A percentile compares a stretch with the other conserved stretches of the same genome.
Conservation (phyloP, 495 filamentous ascomycete genomes). For the Talaromyces thailandensis region DNA sequence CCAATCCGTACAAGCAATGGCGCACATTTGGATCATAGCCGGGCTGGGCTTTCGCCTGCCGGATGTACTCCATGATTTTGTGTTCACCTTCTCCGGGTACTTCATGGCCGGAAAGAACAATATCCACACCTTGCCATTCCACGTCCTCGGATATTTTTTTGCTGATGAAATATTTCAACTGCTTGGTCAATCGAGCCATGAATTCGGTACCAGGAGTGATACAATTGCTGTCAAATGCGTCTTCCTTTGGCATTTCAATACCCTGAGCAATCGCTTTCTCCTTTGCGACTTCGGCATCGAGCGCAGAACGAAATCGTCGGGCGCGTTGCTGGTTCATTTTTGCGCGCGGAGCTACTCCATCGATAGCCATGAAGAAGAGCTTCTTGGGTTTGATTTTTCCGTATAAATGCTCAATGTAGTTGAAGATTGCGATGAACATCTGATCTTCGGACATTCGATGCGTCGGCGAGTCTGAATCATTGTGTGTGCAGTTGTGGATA, state of each 20-base stretch:
- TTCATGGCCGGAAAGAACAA: conserved; percentile 95
- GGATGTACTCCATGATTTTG: conserved; percentile 99
- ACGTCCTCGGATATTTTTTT: conserved; percentile 96
- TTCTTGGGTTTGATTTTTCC: conserved; percentile 98
- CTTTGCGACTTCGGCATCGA: conserved; percentile 80
- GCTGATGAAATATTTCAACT: conserved; percentile 96
- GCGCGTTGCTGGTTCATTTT: conserved; percentile 99
- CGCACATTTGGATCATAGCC: conserved; percentile 92
- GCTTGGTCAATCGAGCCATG: conserved; percentile 88
- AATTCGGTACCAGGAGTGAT: conserved; percentile 98
- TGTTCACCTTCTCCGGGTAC: conserved; percentile 99
- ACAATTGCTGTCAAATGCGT: conserved; percentile 97
- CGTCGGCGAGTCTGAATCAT: conserved; percentile 79
- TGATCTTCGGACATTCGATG: conserved; percentile 94
- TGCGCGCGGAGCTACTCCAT: conserved; percentile 92
- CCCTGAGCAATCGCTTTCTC: conserved; percentile 87
- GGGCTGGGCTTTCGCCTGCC: conserved; percentile 87
- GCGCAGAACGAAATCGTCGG: conserved; percentile 86
- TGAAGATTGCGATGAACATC: conserved; percentile 99
- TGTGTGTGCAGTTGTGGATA: conserved; percentile 99
- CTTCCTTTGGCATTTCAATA: conserved; percentile 87
- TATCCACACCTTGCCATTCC: conserved; percentile 93
- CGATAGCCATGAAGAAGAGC: conserved; percentile 98
- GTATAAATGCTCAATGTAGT: conserved; percentile 98
- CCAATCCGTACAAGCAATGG: conserved; percentile 94